phyloP scores from a whole-genome alignment of 2,329 filamentous ascomycete species.

The Eutypella sp. region DNA sequence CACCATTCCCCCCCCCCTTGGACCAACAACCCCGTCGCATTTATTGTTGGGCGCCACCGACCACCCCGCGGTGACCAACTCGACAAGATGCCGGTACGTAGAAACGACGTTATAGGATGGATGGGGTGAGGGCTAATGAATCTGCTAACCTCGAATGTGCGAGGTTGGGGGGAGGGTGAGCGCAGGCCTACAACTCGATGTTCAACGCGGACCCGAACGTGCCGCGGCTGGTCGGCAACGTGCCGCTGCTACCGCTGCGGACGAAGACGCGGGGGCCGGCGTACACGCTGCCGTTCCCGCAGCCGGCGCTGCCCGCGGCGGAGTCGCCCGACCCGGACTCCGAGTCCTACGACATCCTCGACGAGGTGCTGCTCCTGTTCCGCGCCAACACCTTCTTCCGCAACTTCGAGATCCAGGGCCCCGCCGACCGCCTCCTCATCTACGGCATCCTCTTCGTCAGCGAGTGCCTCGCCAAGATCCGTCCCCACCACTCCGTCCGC shows the following conservation, averaged over 20 bases:
- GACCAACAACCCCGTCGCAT: constrained; percentile 9
- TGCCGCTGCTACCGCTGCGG: constrained; percentile 88
- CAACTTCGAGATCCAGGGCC: constrained; percentile 98
- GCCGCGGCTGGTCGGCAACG: constrained; percentile 70
- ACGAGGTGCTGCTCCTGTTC: constrained; percentile 89
- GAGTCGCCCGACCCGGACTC: constrained; percentile 74
- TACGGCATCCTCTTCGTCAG: constrained; percentile 95
- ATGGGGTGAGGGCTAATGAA: too few relatives aligned
- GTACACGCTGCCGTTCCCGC: constrained; percentile 68
- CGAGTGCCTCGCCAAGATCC: constrained; percentile 85
- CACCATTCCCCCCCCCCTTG: constrained; percentile 1
- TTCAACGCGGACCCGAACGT: constrained; percentile 77
- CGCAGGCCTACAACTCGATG: constrained; percentile 97
- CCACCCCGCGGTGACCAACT: constrained; percentile 17
- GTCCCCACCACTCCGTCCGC: constrained; percentile 60
- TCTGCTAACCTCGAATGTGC: too few relatives aligned
- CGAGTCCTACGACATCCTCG: constrained; percentile 92
- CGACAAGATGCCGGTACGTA: constrained; percentile 44
- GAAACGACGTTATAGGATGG: too few relatives aligned
- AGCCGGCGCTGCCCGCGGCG: constrained; percentile 49
- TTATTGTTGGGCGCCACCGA: constrained; percentile 14
- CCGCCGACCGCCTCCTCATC: constrained; percentile 87
- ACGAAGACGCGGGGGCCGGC: constrained; percentile 95
- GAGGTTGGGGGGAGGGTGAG: too few relatives aligned
- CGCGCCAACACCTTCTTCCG: constrained; percentile 98